A percentile compares a stretch with the other conserved stretches of the same genome.
Conservation (phyloP, 176 grass and related monocot genomes). For the Hyparrhenia diplandra region DNA sequence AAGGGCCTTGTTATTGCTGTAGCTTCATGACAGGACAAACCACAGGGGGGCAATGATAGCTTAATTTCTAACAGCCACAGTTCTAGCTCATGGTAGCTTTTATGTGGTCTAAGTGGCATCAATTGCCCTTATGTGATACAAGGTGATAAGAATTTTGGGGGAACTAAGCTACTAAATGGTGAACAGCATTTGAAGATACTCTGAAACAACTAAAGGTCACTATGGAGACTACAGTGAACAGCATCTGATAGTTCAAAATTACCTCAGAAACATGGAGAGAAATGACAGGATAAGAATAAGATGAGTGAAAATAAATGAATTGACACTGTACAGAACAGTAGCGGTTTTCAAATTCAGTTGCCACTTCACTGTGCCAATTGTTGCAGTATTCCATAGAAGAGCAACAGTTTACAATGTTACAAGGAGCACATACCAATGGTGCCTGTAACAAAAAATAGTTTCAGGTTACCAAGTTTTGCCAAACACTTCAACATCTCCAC, state of each 20-base stretch:
- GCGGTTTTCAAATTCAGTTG: neutral
- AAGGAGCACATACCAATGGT: neutral
- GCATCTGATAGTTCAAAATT: neutral
- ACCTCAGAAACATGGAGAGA: neutral
- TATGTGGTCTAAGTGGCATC: slow-evolving; percentile 6
- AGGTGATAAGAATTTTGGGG: too few species aligned
- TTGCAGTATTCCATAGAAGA: neutral
- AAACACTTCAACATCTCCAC: too few species aligned
- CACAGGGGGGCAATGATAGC: too few species aligned
- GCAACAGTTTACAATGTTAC: neutral
- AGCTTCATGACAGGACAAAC: too few species aligned
- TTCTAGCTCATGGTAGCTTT: neutral
- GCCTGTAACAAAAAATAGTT: slow-evolving; percentile 23
- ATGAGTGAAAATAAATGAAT: neutral
- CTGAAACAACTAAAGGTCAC: neutral
- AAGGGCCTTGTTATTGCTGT: too few species aligned
- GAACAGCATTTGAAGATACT: neutral
- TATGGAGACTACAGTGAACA: neutral
- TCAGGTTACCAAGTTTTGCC: neutral
- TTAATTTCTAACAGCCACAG: too few species aligned
- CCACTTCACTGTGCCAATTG: neutral
- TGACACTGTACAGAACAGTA: neutral
- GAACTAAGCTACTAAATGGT: too few species aligned
- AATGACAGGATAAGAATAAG: neutral
- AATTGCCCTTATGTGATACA: neutral